phyloP scores from a whole-genome alignment of 352 stramenopile species.

The Pythium periplocum region DNA sequence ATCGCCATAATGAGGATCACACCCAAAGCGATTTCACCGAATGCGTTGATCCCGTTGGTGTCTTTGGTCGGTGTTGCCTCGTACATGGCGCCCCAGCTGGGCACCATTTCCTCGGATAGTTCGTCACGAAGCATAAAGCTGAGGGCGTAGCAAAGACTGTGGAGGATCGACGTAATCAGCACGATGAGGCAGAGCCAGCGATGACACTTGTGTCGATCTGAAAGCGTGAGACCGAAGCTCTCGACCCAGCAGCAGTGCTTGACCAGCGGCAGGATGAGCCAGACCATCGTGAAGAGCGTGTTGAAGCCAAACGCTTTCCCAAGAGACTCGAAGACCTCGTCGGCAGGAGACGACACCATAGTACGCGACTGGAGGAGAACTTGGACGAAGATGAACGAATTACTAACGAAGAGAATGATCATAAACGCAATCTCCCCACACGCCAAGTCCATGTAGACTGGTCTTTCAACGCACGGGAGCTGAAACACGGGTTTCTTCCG shows the following conservation, averaged over 20 bases:
- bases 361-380: slow-evolving; percentile 6
- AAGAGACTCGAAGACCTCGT: slow-evolving; percentile 12
- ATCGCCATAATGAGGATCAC: slow-evolving; percentile 27
- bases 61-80: slow-evolving; percentile 9
- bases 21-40: slow-evolving; percentile 20
- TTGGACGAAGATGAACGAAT: slow-evolving; percentile 21
- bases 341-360: slow-evolving; percentile 6
- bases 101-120: slow-evolving; percentile 16
- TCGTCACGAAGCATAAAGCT: slow-evolving; percentile 13
- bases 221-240: slow-evolving; percentile 18
- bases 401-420: slow-evolving; percentile 7
- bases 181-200: slow-evolving; percentile 18
- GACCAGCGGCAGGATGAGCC: slow-evolving; percentile 14
- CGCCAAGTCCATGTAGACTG: slow-evolving; percentile 19
- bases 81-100: slow-evolving; percentile 19
- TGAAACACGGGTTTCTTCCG: slow-evolving; percentile 16
- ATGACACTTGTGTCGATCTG: slow-evolving; percentile 18
- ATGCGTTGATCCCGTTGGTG: slow-evolving; percentile 13
- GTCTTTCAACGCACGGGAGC: slow-evolving; percentile 1
- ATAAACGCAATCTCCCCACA: slow-evolving; percentile 22
- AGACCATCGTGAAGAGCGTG: slow-evolving; percentile 21
- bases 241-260: slow-evolving; percentile 22
- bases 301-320: slow-evolving; percentile 24
- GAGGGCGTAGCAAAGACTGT: slow-evolving; percentile 22
- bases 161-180: slow-evolving; percentile 7